phyloP scores from a whole-genome alignment of 768 basidiomycete genomes.

The Calocybe indica region DNA sequence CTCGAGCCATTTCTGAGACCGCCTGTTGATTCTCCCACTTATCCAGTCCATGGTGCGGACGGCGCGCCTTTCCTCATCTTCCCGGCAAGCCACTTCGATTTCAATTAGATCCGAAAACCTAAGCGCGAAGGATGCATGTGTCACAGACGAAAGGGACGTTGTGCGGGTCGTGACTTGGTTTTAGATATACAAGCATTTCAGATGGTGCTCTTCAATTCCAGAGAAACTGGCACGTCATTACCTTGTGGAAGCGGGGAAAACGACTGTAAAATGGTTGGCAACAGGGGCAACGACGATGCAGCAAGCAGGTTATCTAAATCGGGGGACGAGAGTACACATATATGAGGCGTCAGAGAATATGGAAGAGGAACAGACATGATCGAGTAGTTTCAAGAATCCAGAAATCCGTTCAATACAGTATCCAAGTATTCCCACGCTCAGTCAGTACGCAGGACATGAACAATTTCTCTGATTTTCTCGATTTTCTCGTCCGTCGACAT shows the following conservation, averaged over 20 bases:
- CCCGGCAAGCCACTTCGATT: constrained; percentile 67
- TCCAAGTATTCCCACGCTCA: constrained; percentile 6
- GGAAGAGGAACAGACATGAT: constrained; percentile 37
- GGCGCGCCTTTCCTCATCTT: constrained; percentile 76
- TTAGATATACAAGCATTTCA: background rate
- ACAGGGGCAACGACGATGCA: constrained; percentile 54
- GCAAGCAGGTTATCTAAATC: constrained; percentile 62
- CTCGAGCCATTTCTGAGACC: constrained; percentile 66
- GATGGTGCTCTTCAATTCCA: too few relatives aligned
- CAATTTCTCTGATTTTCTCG: constrained; percentile 42
- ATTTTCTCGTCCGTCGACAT: constrained; percentile 53
- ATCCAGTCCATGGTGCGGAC: constrained; percentile 86
- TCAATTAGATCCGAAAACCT: constrained; percentile 74
- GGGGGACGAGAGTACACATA: constrained; percentile 65
- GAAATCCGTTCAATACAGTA: too few relatives aligned
- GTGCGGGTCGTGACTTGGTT: constrained; percentile 72
- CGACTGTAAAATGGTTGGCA: constrained; percentile 74
- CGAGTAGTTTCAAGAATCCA: too few relatives aligned
- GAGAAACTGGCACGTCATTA: constrained; percentile 15
- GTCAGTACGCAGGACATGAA: constrained; percentile 26
- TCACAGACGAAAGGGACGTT: constrained; percentile 60
- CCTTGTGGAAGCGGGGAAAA: constrained; percentile 83
- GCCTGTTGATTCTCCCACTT: constrained; percentile 57
- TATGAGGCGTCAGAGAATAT: constrained; percentile 74
- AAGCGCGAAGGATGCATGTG: constrained; percentile 67